Evolutionary conservation across 768 basidiomycete genomes (phyloP).

Genomic region (Grammothele lineata): DNA sequence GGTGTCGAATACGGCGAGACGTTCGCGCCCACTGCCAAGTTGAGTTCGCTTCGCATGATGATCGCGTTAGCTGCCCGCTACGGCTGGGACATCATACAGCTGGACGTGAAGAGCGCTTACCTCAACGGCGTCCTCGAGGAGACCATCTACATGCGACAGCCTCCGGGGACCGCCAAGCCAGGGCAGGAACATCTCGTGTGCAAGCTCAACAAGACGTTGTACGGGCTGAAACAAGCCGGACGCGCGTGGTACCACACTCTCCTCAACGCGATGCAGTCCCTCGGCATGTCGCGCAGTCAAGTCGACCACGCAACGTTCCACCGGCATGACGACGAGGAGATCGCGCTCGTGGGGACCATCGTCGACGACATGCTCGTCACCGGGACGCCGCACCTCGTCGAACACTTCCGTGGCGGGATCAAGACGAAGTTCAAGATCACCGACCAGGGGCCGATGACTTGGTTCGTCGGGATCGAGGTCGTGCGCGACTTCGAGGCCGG

Average conservation of each 20-base stretch:
- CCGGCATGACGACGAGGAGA: neutral
- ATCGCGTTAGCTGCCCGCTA: constrained; percentile 21
- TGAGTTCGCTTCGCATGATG: constrained; percentile 23
- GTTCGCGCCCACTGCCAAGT: constrained; percentile 24
- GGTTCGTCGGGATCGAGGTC: constrained; percentile 20
- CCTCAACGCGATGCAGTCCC: neutral
- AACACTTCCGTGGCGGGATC: neutral
- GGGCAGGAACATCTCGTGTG: constrained; percentile 12
- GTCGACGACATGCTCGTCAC: constrained; percentile 16
- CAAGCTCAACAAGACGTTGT: constrained; percentile 17
- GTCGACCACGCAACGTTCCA: constrained; percentile 14
- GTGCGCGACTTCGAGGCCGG: constrained; percentile 5
- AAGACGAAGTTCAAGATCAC: constrained; percentile 2
- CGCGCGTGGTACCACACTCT: constrained; percentile 19
- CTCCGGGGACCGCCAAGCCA: neutral
- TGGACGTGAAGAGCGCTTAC: constrained; percentile 32
- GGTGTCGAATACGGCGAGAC: constrained; percentile 25
- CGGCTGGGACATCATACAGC: constrained; percentile 27
- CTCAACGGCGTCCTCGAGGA: constrained; percentile 22
- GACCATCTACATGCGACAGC: constrained; percentile 9
- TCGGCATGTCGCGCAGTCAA: constrained; percentile 7
- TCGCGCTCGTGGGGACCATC: constrained; percentile 9
- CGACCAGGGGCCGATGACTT: constrained; percentile 16
- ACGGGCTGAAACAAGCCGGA: constrained; percentile 26
- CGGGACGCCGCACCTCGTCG: neutral